Evolutionary conservation across 352 stramenopile genomes (phyloP), one percentile per base, ranked within the genome.

Genomic region (Globisporangium polare): DNA sequence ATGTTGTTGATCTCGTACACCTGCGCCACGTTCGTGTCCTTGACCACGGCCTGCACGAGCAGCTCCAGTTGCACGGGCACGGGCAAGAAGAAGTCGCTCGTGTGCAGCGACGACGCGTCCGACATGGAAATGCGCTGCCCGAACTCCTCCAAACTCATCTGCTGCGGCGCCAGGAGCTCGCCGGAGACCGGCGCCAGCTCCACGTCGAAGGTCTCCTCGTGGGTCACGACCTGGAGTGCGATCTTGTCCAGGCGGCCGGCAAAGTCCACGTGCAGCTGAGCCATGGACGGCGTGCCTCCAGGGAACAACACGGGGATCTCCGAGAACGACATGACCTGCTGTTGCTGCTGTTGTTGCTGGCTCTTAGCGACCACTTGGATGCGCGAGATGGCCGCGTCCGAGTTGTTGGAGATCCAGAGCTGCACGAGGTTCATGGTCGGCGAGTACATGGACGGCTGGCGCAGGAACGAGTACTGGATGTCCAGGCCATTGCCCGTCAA

Each of bases 211-310:
- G 50, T 75, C 18, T 83, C 72, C 1, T 77, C 72, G 52, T 73
- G 83, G 6, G 79, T 81, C 26, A 80, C 67, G 13, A 94, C 75
- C 20, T 89, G 62, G 20, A 94, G 60, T n/a, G 75, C 64, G 20
- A 95, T 61, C 35, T 78, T 75, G 53, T 95, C 86, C 0, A 94
- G 63, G 26, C 74, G 72, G 12, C 84, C 83, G 18, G 69, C 66
- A 55, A 96, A 96, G 65, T 97, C 78, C 35, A 96, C 81, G 46
- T 95, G 82, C 53, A 97, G 58, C 58, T 92, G 79, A 0, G 80
- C 87, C 77, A 92, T 92, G 2, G 77, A 85, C 17, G 78, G 75
- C 7, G 75, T 82, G 12, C 74, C 87, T 10, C 88, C 87, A 45
- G 89, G 83, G 53, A 93, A 91, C 26, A 97, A 62, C 10, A 95